A percentile compares a stretch with the other conserved stretches of the same genome.
Evolutionary conservation across 1,139 yeast species (phyloP).

Genomic region (Scheffersomyces lignicola): DNA sequence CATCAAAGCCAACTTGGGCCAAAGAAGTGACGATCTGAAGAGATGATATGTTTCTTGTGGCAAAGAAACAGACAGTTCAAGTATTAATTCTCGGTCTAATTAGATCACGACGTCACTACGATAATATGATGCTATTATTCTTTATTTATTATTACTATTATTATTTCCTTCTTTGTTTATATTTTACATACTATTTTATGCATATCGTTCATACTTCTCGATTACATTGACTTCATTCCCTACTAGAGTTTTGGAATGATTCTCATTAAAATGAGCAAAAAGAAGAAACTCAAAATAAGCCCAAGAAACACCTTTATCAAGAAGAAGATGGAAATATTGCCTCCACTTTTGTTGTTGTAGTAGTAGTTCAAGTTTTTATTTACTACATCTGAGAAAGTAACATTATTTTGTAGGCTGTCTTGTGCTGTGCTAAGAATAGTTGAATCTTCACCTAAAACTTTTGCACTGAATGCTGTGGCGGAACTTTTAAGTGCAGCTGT

Average conservation of each 20-base stretch:
- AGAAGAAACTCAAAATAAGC: constrained; percentile 25
- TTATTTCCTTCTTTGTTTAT: background rate
- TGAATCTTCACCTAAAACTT: constrained; percentile 38
- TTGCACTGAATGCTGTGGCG: constrained; percentile 33
- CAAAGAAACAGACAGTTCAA: too few relatives aligned
- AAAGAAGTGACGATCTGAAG: too few relatives aligned
- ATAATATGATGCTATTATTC: too few relatives aligned
- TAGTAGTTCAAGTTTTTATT: constrained; percentile 41
- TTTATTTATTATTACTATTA: constrained; percentile 1
- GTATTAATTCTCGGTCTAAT: too few relatives aligned
- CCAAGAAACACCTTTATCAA: constrained; percentile 29
- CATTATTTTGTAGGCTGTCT: constrained; percentile 38
- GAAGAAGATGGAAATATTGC: constrained; percentile 37
- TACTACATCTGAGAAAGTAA: constrained; percentile 36
- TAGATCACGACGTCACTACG: too few relatives aligned
- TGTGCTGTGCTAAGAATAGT: constrained; percentile 35
- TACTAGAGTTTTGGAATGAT: constrained; percentile 27
- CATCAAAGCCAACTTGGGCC: too few relatives aligned
- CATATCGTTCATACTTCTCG: background rate
- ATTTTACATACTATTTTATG: constrained; percentile 3
- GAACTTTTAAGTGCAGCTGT: constrained; percentile 38
- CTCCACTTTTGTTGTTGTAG: constrained; percentile 38
- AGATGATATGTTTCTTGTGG: too few relatives aligned
- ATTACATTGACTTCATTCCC: background rate
- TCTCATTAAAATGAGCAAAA: constrained; percentile 27